Percentiles rank a stretch among this genome's conserved stretches.
phyloP scores from a whole-genome alignment of 164 flowering plant genomes.

The Euptelea pleiosperma region DNA sequence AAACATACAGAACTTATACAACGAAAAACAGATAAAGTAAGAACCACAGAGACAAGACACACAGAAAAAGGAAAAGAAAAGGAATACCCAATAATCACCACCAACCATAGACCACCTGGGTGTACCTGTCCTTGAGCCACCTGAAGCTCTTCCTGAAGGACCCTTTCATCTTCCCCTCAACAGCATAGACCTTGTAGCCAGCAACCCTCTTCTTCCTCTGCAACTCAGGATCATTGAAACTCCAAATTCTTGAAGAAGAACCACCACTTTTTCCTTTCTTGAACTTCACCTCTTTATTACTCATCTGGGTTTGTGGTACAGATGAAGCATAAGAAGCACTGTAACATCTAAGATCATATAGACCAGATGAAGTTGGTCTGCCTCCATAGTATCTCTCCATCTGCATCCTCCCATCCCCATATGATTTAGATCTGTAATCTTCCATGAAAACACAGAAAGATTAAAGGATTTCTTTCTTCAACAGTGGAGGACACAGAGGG shows the following conservation, averaged over 20 bases:
- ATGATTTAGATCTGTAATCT: constrained; percentile 51
- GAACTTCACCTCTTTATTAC: constrained; percentile 21
- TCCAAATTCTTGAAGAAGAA: constrained; percentile 24
- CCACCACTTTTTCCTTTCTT: constrained; percentile 19
- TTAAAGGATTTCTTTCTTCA: neutral
- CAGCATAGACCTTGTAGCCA: constrained; percentile 43
- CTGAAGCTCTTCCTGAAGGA: constrained; percentile 43
- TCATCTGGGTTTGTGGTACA: constrained; percentile 13
- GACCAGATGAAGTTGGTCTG: constrained; percentile 15
- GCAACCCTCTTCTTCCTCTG: constrained; percentile 49
- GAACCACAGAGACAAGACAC: neutral
- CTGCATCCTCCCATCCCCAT: constrained; percentile 36
- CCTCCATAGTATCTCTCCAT: constrained; percentile 22
- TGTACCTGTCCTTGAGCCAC: constrained; percentile 42
- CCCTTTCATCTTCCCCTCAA: constrained; percentile 47
- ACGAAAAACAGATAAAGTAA: neutral
- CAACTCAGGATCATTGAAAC: constrained; percentile 37
- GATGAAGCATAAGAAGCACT: constrained; percentile 24
- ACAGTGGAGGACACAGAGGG: too few relatives aligned
- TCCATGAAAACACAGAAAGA: constrained; percentile 33
- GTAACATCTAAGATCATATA: constrained; percentile 26
- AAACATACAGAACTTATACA: constrained; percentile 8
- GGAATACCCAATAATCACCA: constrained; percentile 33
- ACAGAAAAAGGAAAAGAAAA: neutral
- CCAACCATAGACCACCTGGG: constrained; percentile 30